Evolutionary conservation across 1,284 basidiomycete species (phyloP), one percentile per base, ranked within the genome.

Genomic region (Boletus semigastroideus): DNA sequence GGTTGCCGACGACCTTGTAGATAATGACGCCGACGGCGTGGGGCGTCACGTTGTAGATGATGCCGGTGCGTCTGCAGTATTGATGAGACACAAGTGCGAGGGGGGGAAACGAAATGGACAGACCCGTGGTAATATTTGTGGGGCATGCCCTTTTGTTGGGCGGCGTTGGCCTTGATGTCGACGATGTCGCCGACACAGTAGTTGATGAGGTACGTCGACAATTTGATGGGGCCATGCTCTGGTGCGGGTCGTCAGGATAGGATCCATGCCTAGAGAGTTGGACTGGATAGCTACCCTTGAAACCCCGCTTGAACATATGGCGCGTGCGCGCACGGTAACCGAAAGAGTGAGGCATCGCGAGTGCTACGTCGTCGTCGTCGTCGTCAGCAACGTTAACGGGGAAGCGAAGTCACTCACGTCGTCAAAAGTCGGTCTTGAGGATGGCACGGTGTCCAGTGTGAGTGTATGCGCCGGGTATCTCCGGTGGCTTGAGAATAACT

Each of bases 71-170:
- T 66, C 92, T 94, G 11, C 6, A 14, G 8, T 2, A 12, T 20
- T 8, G 9, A 7, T 7, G 33, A 34, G 16, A 13, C 17, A 11
- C 8, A n/a, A 19, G 16, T 33, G 3, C 17, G 10, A 37, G 17
- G 17, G 17, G 17, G 36, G 16, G 33, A 48, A 17, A 19, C 11
- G 33, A 49, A 10, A 19, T n/a, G 36, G n/a, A 80, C 87, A 59
- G 58, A 90, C 87, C 89, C 90, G 63, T 92, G 89, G 78, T 92
- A 92, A 80, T 80, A 95, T 78, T 98, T 98, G 84, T 98, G 95
- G 72, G 96, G 95, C 94, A 99, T 98, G 76, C 96, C 96, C 90
- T 96, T 97, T 85, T 99, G 97, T 77, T 98, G 91, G 48, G 95
- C 92, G 58, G 95, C 86, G 74, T 99, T 98, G 66, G 96, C 96